A percentile compares a stretch with the other conserved stretches of the same genome.
These are phyloP conservation scores for Pisolithus tinctorius DNA, from an alignment of 768 basidiomycete genomes.

Conservation along the genomic window DNA sequence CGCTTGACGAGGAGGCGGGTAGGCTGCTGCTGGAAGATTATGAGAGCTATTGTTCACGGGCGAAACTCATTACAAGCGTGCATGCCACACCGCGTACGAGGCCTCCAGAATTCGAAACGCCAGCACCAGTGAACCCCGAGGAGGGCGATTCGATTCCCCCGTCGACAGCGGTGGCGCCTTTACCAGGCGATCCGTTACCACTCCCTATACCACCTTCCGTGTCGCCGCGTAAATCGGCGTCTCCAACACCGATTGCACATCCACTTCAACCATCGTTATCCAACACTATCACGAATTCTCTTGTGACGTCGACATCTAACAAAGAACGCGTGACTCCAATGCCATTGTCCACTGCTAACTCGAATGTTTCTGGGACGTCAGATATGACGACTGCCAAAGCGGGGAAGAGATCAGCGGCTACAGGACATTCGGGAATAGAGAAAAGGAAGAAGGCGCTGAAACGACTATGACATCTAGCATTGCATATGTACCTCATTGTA, in stretches of 20 bases:
- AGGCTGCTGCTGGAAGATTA: slow-evolving; percentile 89
- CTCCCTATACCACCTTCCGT: slow-evolving; percentile 37
- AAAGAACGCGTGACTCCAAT: slow-evolving; percentile 66
- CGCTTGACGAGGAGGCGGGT: slow-evolving; percentile 93
- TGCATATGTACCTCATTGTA: no score
- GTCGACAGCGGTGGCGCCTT: slow-evolving; percentile 13
- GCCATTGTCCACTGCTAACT: slow-evolving; percentile 64
- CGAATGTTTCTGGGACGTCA: slow-evolving; percentile 48
- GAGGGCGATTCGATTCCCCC: slow-evolving; percentile 9
- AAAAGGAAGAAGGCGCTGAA: slow-evolving; percentile 89
- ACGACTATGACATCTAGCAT: slow-evolving; percentile 41
- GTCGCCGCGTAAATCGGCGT: slow-evolving; percentile 36
- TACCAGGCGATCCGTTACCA: slow-evolving; percentile 17
- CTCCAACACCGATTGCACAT: slow-evolving; percentile 35
- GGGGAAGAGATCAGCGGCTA: slow-evolving; percentile 57
- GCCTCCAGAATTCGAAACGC: slow-evolving; percentile 64
- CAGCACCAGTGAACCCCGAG: slow-evolving; percentile 25
- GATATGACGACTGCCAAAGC: slow-evolving; percentile 44
- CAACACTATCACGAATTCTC: slow-evolving; percentile 36
- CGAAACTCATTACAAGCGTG: slow-evolving; percentile 82
- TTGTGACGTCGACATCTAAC: slow-evolving; percentile 27
- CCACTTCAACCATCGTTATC: slow-evolving; percentile 29
- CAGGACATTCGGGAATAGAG: slow-evolving; percentile 54
- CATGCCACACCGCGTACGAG: slow-evolving; percentile 79
- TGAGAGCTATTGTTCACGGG: slow-evolving; percentile 78